Percentiles rank a stretch among this genome's conserved stretches.
Conservation (phyloP, 306 rosid species). For the Senna tora region DNA sequence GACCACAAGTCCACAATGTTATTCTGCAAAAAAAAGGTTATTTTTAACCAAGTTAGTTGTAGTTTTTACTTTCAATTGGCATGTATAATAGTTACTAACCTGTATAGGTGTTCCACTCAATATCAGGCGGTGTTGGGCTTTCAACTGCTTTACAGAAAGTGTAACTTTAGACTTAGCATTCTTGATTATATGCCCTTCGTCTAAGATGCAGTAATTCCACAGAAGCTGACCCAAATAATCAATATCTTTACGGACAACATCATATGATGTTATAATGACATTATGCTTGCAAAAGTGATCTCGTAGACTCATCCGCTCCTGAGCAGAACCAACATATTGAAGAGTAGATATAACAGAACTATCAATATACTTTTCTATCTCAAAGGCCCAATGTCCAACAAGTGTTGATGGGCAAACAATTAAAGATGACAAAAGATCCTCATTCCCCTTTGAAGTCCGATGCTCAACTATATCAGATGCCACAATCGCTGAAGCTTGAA, state of each 20-base stretch:
- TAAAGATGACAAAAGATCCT: slow-evolving; percentile 68
- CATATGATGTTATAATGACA: slow-evolving; percentile 89
- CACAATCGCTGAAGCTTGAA: slow-evolving; percentile 94
- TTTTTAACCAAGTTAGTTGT: slow-evolving; percentile 35
- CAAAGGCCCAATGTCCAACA: slow-evolving; percentile 99
- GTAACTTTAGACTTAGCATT: slow-evolving; percentile 95
- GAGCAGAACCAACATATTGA: slow-evolving; percentile 93
- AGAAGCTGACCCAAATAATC: slow-evolving; percentile 70
- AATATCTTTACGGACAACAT: slow-evolving; percentile 91
- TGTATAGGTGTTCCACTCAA: slow-evolving; percentile 99
- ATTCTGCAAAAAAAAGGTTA: slow-evolving; percentile 66
- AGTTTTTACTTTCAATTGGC: slow-evolving; percentile 18
- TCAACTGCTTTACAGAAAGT: slow-evolving; percentile 86
- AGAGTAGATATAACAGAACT: slow-evolving; percentile 77
- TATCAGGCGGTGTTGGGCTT: slow-evolving; percentile 91
- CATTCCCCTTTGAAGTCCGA: slow-evolving; percentile 46
- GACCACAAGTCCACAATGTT: slow-evolving; percentile 99
- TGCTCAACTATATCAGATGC: slow-evolving; percentile 86
- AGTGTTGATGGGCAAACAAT: slow-evolving; percentile 97
- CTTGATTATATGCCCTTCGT: slow-evolving; percentile 95
- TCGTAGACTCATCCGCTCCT: slow-evolving; percentile 68
- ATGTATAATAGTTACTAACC: slow-evolving; percentile 55
- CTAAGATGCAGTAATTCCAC: slow-evolving; percentile 94
- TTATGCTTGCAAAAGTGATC: slow-evolving; percentile 75
- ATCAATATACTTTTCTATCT: slow-evolving; percentile 93